Base-by-base conservation (phyloP, 257 asterid genomes). In the Solanum lycopersicoides region DNA sequence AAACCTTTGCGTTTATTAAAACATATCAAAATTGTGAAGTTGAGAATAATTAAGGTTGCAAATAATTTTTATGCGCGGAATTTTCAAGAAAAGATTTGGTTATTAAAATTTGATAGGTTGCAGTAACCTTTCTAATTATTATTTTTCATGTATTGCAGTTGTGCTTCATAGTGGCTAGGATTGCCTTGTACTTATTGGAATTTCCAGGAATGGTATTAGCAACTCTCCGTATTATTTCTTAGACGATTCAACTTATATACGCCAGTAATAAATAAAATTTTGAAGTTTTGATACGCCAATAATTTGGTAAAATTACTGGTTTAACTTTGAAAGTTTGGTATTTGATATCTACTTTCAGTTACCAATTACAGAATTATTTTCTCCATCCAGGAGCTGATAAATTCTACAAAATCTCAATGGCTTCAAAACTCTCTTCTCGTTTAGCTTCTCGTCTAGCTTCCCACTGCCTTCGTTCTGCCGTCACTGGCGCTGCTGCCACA, bases 381-480 rank as follows among this genome's bases (percentile, higher is more conserved):
- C 77, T 71, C 77, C 44, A 16, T 3, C 44, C 25, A 34, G 25
- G 13, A 71, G 14, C 71, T 1, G 73, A 63, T n/a, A 47, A 60
- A 18, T 76, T 71, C 25, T 73, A 79, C 87, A 39, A 44, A 4
- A 44, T 77, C n/a, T 77, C 65, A 77, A 95, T 94, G 97, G 92
- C 95, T 25, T 87, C 94, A 35, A 88, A 92, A 87, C 68, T 92
- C 86, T 76, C 93, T 90, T 85, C 90, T 89, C 92, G 92, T 88
- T 87, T 88, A 23, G 75, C 87, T 76, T 83, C 90, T 41, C 89
- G 89, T 44, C 88, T 89, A 23, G 83, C 69, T 77, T 84, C 39
- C 76, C 83, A n/a, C 63, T 87, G 47, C 88, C 60, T 25, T 37
- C 83, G 12, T 23, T 79, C 89, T 87, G 83, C 89, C 88, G 25